Conservation (phyloP, 306 rosid species). For the Prunus padus region DNA sequence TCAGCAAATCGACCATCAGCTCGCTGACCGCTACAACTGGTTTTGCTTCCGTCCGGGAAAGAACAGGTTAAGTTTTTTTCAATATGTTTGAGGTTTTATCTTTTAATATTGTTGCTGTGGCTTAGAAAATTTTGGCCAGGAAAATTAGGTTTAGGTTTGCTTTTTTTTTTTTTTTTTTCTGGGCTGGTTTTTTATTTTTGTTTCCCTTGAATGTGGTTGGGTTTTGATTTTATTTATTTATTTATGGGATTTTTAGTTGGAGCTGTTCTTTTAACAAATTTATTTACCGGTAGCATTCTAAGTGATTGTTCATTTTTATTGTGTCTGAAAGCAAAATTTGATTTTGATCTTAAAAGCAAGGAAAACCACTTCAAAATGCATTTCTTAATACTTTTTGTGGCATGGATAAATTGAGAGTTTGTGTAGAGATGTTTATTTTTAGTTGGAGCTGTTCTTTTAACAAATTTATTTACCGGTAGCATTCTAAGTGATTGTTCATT, state of each 20-base stretch:
- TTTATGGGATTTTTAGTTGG: background rate
- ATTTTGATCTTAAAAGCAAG: background rate
- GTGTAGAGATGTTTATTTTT: background rate
- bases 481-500: background rate
- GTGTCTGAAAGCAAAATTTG: background rate
- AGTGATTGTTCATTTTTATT: background rate
- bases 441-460: background rate
- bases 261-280: background rate
- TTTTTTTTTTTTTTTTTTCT: background rate
- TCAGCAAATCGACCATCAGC: constrained; percentile 60
- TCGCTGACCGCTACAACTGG: constrained; percentile 70
- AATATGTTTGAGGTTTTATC: background rate
- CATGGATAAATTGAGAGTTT: background rate
- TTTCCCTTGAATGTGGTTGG: background rate
- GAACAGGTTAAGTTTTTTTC: constrained; percentile 42
- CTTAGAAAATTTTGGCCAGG: background rate
- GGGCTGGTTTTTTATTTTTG: background rate
- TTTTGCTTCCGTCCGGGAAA: constrained; percentile 71
- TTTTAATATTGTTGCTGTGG: background rate
- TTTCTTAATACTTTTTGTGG: background rate
- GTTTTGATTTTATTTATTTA: background rate
- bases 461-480: background rate
- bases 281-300: background rate
- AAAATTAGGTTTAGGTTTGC: background rate
- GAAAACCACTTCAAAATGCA: background rate